Conservation (phyloP, 192 early-diverging fungal species). For the Podila verticillata region DNA sequence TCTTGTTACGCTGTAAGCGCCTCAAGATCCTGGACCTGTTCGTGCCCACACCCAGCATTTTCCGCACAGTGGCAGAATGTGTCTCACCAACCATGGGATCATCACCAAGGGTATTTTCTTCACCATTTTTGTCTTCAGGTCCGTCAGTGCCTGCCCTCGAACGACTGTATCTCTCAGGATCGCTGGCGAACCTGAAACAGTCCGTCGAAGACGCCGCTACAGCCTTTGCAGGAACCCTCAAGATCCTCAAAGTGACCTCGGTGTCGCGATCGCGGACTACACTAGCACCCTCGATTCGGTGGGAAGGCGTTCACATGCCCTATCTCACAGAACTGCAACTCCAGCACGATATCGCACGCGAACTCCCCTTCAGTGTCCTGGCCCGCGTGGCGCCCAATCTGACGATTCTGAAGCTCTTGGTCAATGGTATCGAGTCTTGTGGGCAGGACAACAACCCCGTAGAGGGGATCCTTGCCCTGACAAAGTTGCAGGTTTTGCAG, state of each 20-base stretch:
- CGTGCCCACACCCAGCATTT: conserved; percentile 20
- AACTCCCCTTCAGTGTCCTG: conserved; percentile 23
- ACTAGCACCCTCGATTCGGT: conserved; percentile 11
- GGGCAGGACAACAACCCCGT: conserved; percentile 17
- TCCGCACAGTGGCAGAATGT: conserved; percentile 8
- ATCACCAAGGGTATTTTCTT: not conserved
- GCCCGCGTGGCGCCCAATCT: conserved; percentile 21
- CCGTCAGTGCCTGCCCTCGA: conserved; percentile 24
- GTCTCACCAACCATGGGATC: not conserved
- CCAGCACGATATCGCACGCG: conserved; percentile 41
- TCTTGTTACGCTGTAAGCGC: conserved; percentile 16
- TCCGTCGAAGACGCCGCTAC: conserved; percentile 29
- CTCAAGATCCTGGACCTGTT: conserved; percentile 32
- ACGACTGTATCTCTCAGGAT: conserved; percentile 29
- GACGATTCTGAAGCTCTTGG: conserved; percentile 16
- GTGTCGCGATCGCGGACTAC: conserved; percentile 5
- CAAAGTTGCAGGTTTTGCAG: conserved; percentile 29
- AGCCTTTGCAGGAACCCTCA: conserved; percentile 13
- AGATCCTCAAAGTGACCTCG: conserved; percentile 35
- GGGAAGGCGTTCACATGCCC: conserved; percentile 18
- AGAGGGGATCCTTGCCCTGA: conserved; percentile 16
- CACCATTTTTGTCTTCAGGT: not conserved
- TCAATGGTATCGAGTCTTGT: conserved; percentile 33
- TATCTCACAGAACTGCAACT: conserved; percentile 35
- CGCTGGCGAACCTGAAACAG: conserved; percentile 13